These are phyloP conservation scores for Plenodomus tracheiphilus DNA, from an alignment of 2,329 filamentous ascomycete species.

Conservation along the genomic window DNA sequence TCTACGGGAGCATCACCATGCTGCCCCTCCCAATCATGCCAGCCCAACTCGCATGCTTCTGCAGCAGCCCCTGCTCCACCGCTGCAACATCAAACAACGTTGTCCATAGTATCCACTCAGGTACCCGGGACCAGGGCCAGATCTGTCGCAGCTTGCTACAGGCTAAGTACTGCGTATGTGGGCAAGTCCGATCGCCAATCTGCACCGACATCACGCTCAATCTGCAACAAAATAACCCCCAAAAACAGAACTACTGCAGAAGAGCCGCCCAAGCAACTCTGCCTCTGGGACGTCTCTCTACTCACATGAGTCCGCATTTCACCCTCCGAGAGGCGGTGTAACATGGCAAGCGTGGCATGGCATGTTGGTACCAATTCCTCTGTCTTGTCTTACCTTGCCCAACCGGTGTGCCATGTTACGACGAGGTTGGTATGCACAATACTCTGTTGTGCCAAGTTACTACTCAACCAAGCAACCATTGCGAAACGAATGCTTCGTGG, in stretches of 20 bases:
- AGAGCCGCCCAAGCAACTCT: too few species aligned
- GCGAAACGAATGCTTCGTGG: background rate
- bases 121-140: constrained; percentile 14
- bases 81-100: constrained; percentile 3
- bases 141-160: background rate
- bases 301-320: constrained; percentile 3
- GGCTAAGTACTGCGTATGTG: too few species aligned
- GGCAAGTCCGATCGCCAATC: constrained; percentile 1
- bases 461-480: background rate
- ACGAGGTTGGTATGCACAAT: background rate
- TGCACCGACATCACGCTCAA: background rate
- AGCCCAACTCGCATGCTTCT: constrained; percentile 9
- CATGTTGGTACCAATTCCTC: too few species aligned
- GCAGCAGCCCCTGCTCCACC: constrained; percentile 11
- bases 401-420: background rate
- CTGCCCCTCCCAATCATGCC: constrained; percentile 15
- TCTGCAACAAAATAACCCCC: too few species aligned
- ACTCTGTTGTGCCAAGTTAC: background rate
- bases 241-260: too few species aligned
- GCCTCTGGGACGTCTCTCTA: too few species aligned
- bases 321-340: constrained; percentile 17
- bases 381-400: constrained; percentile 18
- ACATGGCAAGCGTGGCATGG: constrained; percentile 21
- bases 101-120: constrained; percentile 18
- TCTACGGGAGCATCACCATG: constrained; percentile 7